Evolutionary conservation across 176 grass and related monocot genomes (phyloP), one percentile per base, ranked within the genome.

Genomic region (Pontederia paniculata): DNA sequence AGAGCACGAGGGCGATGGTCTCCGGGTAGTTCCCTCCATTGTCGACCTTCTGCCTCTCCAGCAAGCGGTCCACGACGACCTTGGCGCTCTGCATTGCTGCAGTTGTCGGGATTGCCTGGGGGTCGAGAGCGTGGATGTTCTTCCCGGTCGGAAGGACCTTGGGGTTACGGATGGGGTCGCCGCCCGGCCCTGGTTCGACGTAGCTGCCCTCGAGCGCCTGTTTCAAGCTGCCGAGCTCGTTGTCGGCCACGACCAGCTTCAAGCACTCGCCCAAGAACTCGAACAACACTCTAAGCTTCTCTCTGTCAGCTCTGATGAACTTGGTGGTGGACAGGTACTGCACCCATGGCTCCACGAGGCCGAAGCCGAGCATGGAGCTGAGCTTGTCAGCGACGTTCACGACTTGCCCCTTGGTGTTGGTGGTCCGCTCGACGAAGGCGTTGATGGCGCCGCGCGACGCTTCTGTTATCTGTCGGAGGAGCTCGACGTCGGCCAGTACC

Each of bases 121-220:
- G 93, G 75, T 98, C 93, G 16, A 98, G 76, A 15, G 93, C 93
- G 47, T 98, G 93, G 74, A 98, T 98, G 75, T 98, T 98, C 83
- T 91, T 98, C 13, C 93, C 93, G 19, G 93, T 98, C 9, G 93
- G 93, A 42, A 98, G 81, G 45, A 98, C 93, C 73, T 98, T 98
- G 0, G 93, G 93, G 77, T 98, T 98, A 21, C 93, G 64, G 71
- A 98, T 88, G 19, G 93, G 93, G 63, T 98, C 86, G 48, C 93
- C 93, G 20, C 93, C 93, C 23, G 93, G 93, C 31, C 93, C 93
- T 4, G 93, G 93, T 45, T 90, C 69, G 18, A 98, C 93, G 45
- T 91, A 98, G 65, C 86, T 88, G 65, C 93, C 93, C 51, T 91
- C 79, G 4, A 98, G 83, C 17, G 93, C 93, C 14, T 74, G 83